Base-by-base conservation (phyloP, 192 early-diverging fungal genomes). In the Rhizophagus clarus region DNA sequence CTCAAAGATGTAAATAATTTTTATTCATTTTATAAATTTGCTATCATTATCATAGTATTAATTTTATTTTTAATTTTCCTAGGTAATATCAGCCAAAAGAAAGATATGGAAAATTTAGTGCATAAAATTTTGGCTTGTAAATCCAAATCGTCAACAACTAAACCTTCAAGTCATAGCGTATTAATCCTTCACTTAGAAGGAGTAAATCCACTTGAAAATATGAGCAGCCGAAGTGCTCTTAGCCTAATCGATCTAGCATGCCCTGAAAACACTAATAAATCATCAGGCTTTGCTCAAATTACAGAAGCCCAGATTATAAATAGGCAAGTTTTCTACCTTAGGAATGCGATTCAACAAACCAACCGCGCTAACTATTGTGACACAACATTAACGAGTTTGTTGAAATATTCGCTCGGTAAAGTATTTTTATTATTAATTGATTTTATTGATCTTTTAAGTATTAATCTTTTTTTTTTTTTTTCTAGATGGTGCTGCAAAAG, bases 301-400 rank as follows among this genome's bases (percentile, higher is more conserved):
- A 93, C 91, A 82, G 97, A 99, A 72, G 95, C 97, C 2, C 94
- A 97, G 81, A 94, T 94, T n/a, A 99, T 99, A 80, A 99, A 99
- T 85, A 96, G 95, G 85, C 94, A 93, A 81, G 82, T 99, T 77
- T 92, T 92, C 20, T 90, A 90, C 42, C 85, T 99, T 5, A 93
- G 95, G 61, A 95, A 97, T 83, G 97, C 98, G 6, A 97, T 98
- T 77, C 89, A 89, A 51, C 93, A 94, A 22, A 85, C 97, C 17
- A 90, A 93, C 81, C 89, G 91, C 49, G 88, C 98, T 26, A 96
- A 97, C 6, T 99, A 96, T 85, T 86, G 97, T 75, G 97, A 98
- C 89, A 96, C 96, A 10, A 96, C 96, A 87, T 87, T 96, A 74
- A 87, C 83, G n/a, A 85, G 85, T 49, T 77, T 93, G 74, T 81